Base-by-base conservation (phyloP, 1,284 basidiomycete genomes). In the Macrocystidia cucumis region DNA sequence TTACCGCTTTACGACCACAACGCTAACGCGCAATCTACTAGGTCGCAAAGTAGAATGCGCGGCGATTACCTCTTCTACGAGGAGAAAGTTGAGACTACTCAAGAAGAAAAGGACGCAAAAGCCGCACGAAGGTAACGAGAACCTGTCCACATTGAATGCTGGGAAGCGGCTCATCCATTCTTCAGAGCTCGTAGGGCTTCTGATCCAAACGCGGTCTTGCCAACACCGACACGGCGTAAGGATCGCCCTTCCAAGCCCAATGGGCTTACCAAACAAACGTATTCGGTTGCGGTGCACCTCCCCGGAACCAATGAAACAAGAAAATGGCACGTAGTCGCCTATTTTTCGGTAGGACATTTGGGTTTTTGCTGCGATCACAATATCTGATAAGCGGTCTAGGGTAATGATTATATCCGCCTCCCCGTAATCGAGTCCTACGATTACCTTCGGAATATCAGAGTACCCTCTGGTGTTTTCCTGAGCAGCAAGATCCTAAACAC, bases 41-140 rank as follows among this genome's bases (percentile, higher is more conserved):
- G 82, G 82, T 85, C 81, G 0, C 82, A 85, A 51, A 85, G 82
- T 54, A 62, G 79, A 40, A 83, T 85, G 81, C 66, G 81, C n/a
- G 81, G 81, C 5, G 82, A 83, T 51, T 85, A 81, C 51, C 60
- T 85, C 6, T 83, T 80, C 50, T 85, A 85, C 45, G 82, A 86
- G 51, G 82, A 85, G 51, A 85, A 85, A 50, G 73, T 84, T 28
- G 81, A 79, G 45, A 78, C 74, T 0, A 84, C 81, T 0, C 72
- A 78, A 43, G 82, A 80, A 45, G 81, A 85, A 51, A 73, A 74
- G 41, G 78, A 81, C 46, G 74, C 77, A 0, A 85, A 84, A 48
- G 81, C 81, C 34, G 77, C 74, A 16, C 61, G 82, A 47, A 68
- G 81, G 81, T 82, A 40, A 39, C n/a, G n/a, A n/a, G n/a, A n/a